Conservation (phyloP, 2,329 filamentous ascomycete species). For the Diaporthe vexans region DNA sequence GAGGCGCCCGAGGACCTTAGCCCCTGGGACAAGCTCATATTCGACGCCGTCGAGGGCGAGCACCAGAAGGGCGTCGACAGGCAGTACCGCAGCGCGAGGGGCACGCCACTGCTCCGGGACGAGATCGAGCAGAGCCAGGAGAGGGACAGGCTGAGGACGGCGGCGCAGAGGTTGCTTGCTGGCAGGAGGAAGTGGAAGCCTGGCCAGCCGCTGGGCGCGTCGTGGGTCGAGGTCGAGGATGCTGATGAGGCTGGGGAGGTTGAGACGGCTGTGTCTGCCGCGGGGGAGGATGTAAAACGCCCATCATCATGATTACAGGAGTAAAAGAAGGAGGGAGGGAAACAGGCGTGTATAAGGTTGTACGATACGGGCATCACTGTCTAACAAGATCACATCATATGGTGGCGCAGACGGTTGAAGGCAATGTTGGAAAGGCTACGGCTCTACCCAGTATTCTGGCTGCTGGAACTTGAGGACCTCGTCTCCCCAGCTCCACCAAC, state of each 20-base stretch:
- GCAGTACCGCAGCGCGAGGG: constrained; percentile 5
- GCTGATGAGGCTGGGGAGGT: constrained; percentile 44
- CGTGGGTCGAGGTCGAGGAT: constrained; percentile 58
- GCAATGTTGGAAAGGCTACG: constrained; percentile 43
- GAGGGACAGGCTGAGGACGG: constrained; percentile 61
- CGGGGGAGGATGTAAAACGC: constrained; percentile 42
- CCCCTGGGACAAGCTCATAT: constrained; percentile 75
- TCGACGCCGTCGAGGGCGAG: constrained; percentile 65
- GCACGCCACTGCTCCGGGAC: constrained; percentile 49
- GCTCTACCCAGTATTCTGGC: constrained; percentile 62
- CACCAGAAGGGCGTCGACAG: constrained; percentile 52
- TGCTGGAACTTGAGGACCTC: constrained; percentile 80
- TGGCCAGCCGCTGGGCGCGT: constrained; percentile 59
- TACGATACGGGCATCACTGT: constrained; percentile 30
- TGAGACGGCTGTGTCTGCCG: constrained; percentile 46
- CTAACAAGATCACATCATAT: constrained; percentile 6
- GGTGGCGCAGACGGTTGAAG: constrained; percentile 5
- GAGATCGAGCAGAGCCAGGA: constrained; percentile 54
- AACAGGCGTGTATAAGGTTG: constrained; percentile 41
- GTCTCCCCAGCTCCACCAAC: constrained; percentile 86
- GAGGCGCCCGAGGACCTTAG: constrained; percentile 71
- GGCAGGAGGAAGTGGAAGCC: constrained; percentile 74
- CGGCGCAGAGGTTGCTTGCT: constrained; percentile 74
- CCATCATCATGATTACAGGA: constrained; percentile 11
- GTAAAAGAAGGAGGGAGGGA: background rate